phyloP scores from a whole-genome alignment of 2,329 filamentous ascomycete genomes.

The Eurotiales sp. region DNA sequence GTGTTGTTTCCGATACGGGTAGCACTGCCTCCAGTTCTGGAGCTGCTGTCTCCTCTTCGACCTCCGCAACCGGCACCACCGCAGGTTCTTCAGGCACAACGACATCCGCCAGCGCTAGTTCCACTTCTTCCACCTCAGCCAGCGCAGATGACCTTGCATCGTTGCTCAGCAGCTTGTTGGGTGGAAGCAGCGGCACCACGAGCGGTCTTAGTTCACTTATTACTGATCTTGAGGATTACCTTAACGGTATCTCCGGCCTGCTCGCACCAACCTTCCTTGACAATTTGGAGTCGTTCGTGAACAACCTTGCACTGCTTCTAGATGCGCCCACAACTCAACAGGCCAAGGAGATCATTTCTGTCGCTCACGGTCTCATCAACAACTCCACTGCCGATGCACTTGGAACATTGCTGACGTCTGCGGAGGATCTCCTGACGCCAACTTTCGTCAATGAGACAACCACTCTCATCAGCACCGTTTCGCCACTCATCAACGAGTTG shows the following conservation, averaged over 20 bases:
- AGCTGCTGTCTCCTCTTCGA: slow-evolving; percentile 1
- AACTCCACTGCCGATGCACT: slow-evolving; percentile 9
- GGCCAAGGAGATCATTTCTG: slow-evolving; percentile 20
- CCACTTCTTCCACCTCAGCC: slow-evolving; percentile 7
- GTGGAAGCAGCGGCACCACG: slow-evolving; percentile 3
- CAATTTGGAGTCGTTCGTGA: slow-evolving; percentile 31
- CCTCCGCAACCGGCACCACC: not conserved
- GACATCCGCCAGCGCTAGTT: not conserved
- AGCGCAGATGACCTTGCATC: slow-evolving; percentile 6
- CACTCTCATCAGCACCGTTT: slow-evolving; percentile 19
- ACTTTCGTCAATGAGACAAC: slow-evolving; percentile 16
- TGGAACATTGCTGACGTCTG: slow-evolving; percentile 5
- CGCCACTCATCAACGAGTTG: slow-evolving; percentile 18
- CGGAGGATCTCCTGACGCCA: slow-evolving; percentile 11
- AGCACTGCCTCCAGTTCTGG: not conserved
- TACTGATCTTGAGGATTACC: slow-evolving; percentile 12
- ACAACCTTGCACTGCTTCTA: slow-evolving; percentile 30
- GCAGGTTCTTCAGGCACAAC: not conserved
- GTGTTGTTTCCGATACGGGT: not conserved
- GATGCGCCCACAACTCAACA: slow-evolving; percentile 30
- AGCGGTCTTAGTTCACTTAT: slow-evolving; percentile 11
- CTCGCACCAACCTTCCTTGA: slow-evolving; percentile 27
- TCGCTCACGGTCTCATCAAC: slow-evolving; percentile 10
- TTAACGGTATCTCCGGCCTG: slow-evolving; percentile 21
- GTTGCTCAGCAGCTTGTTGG: slow-evolving; percentile 7